These are phyloP conservation scores for Penicillium ochrochloron DNA, from an alignment of 495 filamentous ascomycete species.

Conservation along the genomic window DNA sequence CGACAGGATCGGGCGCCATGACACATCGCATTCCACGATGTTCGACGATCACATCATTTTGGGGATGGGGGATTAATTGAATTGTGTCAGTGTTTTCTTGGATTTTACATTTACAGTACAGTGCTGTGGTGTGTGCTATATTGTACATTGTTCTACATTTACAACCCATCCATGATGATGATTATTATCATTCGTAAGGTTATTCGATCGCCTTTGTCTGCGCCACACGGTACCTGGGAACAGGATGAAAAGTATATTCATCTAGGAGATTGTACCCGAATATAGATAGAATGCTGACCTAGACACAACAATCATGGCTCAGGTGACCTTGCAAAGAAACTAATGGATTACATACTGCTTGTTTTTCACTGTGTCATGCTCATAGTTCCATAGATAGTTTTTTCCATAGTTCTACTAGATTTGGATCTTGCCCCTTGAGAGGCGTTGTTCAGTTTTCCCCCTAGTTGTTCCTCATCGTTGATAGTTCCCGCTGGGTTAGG, in stretches of 20 bases:
- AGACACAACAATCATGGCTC: background rate
- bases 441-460: background rate
- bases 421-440: conserved; percentile 3
- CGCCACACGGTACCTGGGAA: conserved; percentile 1
- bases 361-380: background rate
- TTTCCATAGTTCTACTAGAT: conserved; percentile 2
- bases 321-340: conserved; percentile 4
- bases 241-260: background rate
- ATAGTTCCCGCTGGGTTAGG: background rate
- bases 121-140: background rate
- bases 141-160: background rate
- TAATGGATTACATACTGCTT: background rate
- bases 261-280: background rate
- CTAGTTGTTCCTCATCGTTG: background rate
- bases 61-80: background rate
- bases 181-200: background rate
- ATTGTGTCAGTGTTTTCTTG: background rate
- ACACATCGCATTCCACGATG: conserved; percentile 37
- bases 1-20: conserved; percentile 19
- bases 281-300: background rate
- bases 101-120: background rate
- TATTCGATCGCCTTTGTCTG: background rate
- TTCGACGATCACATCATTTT: conserved; percentile 28
- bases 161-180: background rate
- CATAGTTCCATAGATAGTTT: conserved; percentile 2